phyloP scores from a whole-genome alignment of 2,329 filamentous ascomycete genomes.

The Leptodontidium sp. region DNA sequence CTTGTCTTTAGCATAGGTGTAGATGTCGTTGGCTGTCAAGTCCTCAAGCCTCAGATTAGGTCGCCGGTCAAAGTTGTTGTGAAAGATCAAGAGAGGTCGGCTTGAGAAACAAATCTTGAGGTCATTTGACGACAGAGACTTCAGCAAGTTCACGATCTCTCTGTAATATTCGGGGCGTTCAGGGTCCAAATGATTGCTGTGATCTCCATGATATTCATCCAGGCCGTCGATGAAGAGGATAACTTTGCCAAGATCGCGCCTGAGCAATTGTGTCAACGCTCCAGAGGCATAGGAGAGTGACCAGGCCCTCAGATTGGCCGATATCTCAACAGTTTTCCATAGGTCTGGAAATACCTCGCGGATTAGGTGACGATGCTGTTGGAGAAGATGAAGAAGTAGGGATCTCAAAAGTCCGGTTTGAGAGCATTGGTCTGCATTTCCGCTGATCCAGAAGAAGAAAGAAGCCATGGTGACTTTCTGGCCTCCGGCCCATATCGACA shows the following conservation, averaged over 20 bases:
- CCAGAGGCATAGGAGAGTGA: not conserved
- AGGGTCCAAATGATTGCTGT: not conserved
- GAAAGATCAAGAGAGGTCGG: conserved; percentile 9
- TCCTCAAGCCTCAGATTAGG: conserved; percentile 15
- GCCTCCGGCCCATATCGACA: not conserved
- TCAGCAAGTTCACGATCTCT: not conserved
- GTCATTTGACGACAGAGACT: not conserved
- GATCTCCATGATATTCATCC: conserved; percentile 15
- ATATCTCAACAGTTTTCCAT: not conserved
- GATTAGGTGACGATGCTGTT: not conserved
- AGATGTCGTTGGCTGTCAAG: conserved; percentile 17
- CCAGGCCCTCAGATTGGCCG: not conserved
- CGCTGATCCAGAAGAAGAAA: conserved; percentile 23
- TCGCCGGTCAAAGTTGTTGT: not conserved
- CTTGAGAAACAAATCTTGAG: conserved; percentile 22
- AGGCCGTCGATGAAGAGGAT: conserved; percentile 14
- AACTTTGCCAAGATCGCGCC: not conserved
- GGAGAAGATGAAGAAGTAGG: conserved; percentile 3
- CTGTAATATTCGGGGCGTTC: not conserved
- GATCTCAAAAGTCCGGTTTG: conserved; percentile 3
- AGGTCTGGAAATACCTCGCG: not conserved
- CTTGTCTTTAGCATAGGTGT: not conserved
- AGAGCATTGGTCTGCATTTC: conserved; percentile 4
- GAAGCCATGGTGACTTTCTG: not conserved
- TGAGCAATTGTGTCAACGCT: not conserved